Evolutionary conservation across 768 basidiomycete species (phyloP).

Genomic region (Rhizopogon sp.): DNA sequence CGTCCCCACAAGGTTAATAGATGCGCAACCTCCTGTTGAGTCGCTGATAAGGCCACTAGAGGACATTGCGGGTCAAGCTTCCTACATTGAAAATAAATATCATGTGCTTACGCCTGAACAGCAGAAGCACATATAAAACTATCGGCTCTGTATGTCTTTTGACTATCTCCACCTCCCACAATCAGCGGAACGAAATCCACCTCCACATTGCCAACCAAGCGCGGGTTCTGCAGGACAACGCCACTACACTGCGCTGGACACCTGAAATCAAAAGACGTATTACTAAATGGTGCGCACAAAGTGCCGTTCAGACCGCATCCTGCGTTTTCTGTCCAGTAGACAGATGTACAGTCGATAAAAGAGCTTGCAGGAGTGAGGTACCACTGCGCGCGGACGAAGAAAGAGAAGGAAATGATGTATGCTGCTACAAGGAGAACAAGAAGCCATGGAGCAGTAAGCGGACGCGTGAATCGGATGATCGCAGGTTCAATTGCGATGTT

Average conservation of each 20-base stretch:
- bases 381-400: conserved; percentile 68
- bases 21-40: conserved; percentile 71
- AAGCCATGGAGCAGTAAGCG: conserved; percentile 47
- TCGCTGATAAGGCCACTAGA: conserved; percentile 60
- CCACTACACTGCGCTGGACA: conserved; percentile 70
- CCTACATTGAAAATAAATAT: neutral
- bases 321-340: conserved; percentile 66
- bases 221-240: conserved; percentile 65
- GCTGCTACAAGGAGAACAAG: conserved; percentile 48
- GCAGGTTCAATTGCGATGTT: conserved; percentile 49
- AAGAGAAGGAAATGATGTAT: conserved; percentile 70
- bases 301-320: conserved; percentile 71
- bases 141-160: conserved; percentile 76
- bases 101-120: conserved; percentile 60
- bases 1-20: conserved; percentile 63
- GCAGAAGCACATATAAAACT: conserved; percentile 84
- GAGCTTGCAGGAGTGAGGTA: conserved; percentile 62
- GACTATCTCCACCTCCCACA: conserved; percentile 78
- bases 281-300: conserved; percentile 58
- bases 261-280: conserved; percentile 64
- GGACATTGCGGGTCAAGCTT: conserved; percentile 6
- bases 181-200: conserved; percentile 68
- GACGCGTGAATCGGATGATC: conserved; percentile 46
- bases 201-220: conserved; percentile 64
- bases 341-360: conserved; percentile 62